Conservation (phyloP, 768 basidiomycete genomes). For the Cystobasidium ongulense region DNA sequence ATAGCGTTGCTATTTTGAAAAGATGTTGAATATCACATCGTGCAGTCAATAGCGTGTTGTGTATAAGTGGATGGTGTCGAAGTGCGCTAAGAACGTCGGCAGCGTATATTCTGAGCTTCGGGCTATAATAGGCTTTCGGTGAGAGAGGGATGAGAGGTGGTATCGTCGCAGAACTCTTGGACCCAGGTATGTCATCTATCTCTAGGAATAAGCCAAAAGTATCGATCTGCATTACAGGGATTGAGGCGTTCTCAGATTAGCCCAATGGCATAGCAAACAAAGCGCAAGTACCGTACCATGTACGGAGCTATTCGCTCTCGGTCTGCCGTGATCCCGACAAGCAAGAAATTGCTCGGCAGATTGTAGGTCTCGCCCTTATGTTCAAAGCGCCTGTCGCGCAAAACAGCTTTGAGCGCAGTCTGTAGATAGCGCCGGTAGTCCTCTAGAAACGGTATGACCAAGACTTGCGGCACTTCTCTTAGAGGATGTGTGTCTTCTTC, state of each 20-base stretch:
- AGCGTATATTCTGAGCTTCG: neutral
- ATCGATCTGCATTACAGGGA: neutral
- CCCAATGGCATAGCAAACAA: neutral
- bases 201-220: neutral
- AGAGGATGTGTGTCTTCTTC: neutral
- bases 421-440: neutral
- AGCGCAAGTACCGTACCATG: neutral
- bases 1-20: neutral
- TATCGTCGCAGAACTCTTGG: neutral
- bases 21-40: neutral
- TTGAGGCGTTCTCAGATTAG: neutral
- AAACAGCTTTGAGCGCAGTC: neutral
- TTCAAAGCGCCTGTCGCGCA: neutral
- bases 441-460: neutral
- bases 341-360: neutral
- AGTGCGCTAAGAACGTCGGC: neutral
- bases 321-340: neutral
- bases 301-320: neutral
- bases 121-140: neutral
- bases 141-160: constrained; percentile 4
- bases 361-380: neutral
- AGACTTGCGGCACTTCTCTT: neutral
- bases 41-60: neutral
- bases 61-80: neutral
- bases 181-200: neutral